phyloP scores from a whole-genome alignment of 495 filamentous ascomycete species.

The Oidiodendron maius region DNA sequence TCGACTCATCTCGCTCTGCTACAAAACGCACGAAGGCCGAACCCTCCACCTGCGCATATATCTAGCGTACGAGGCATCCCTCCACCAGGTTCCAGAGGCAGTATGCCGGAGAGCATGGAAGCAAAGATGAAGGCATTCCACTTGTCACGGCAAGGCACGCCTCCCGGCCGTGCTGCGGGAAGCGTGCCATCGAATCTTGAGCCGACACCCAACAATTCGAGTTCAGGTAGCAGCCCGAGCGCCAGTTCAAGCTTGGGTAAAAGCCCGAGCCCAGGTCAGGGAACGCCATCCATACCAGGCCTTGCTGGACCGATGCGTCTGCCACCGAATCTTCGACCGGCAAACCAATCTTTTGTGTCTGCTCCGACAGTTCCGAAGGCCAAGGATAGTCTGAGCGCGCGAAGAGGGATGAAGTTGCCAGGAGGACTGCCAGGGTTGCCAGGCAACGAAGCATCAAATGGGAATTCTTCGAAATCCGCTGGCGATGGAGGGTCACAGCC shows the following conservation, averaged over 20 bases:
- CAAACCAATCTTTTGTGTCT: constrained; percentile 38
- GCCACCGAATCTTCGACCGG: constrained; percentile 33
- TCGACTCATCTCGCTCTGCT: constrained; percentile 78
- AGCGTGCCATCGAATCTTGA: constrained; percentile 24
- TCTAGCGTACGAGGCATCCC: constrained; percentile 36
- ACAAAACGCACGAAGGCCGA: constrained; percentile 68
- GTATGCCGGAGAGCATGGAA: constrained; percentile 72
- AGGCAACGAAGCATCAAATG: background rate
- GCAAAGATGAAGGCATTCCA: constrained; percentile 77
- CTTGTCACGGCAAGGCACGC: constrained; percentile 53
- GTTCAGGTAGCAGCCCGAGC: background rate
- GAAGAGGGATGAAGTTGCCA: constrained; percentile 23
- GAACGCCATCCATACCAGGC: constrained; percentile 24
- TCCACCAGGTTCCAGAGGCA: constrained; percentile 32
- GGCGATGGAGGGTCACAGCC: constrained; percentile 15
- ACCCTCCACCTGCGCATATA: constrained; percentile 41
- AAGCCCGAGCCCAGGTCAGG: background rate
- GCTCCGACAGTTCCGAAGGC: constrained; percentile 36
- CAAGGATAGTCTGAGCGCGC: constrained; percentile 19
- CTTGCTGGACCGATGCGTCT: constrained; percentile 33
- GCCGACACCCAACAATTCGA: constrained; percentile 5
- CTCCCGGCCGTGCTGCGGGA: constrained; percentile 41
- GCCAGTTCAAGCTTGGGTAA: background rate
- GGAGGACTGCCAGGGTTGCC: constrained; percentile 20
- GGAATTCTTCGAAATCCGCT: background rate